These are phyloP conservation scores for Phytopythium chamaehyphon DNA, from an alignment of 352 stramenopile species.

Conservation along the genomic window DNA sequence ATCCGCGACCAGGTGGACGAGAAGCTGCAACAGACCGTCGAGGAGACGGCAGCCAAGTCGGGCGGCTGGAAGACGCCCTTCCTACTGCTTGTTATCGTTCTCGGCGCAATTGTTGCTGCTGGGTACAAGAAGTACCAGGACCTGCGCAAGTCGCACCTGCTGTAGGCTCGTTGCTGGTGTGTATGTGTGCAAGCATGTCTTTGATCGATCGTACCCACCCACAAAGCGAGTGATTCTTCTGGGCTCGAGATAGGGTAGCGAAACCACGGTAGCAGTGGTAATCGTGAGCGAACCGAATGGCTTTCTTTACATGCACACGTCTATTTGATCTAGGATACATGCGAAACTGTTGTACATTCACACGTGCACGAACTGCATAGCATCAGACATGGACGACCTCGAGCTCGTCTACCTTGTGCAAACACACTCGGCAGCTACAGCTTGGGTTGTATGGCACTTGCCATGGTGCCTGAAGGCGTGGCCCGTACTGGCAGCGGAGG, in stretches of 20 bases:
- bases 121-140: slow-evolving; percentile 89
- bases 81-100: slow-evolving; percentile 68
- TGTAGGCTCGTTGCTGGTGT: slow-evolving; percentile 30
- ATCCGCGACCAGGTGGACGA: slow-evolving; percentile 68
- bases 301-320: too few species aligned
- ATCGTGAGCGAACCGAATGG: neutral
- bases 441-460: slow-evolving; percentile 46
- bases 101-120: slow-evolving; percentile 46
- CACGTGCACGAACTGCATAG: neutral
- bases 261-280: neutral
- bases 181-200: neutral
- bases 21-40: slow-evolving; percentile 62
- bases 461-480: slow-evolving; percentile 40
- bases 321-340: too few species aligned
- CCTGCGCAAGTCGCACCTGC: slow-evolving; percentile 82
- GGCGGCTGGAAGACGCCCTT: slow-evolving; percentile 82
- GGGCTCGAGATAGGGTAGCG: neutral
- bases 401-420: slow-evolving; percentile 30
- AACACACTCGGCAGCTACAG: slow-evolving; percentile 59
- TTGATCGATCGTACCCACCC: neutral
- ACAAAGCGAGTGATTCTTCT: neutral
- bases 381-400: slow-evolving; percentile 4
- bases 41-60: slow-evolving; percentile 68
- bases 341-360: too few species aligned
- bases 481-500: slow-evolving; percentile 58